Conservation (phyloP, 306 rosid species). For the Sicyos edulis region DNA sequence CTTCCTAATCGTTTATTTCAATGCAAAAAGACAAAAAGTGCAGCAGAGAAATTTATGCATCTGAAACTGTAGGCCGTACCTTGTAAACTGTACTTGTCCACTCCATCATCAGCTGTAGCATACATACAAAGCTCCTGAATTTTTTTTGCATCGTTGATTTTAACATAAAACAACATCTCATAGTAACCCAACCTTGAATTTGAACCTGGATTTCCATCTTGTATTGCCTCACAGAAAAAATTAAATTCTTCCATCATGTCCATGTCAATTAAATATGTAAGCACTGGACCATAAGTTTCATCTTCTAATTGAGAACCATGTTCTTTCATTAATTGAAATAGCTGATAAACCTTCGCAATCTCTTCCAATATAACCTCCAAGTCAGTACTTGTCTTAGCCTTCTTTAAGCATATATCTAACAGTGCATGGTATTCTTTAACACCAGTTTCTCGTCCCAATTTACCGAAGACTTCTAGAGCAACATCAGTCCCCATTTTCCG, state of each 20-base stretch:
- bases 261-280: slow-evolving; percentile 55
- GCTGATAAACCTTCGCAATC: slow-evolving; percentile 42
- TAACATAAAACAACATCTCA: slow-evolving; percentile 69
- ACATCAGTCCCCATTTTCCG: slow-evolving; percentile 43
- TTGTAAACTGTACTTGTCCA: slow-evolving; percentile 37
- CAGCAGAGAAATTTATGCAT: neutral
- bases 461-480: slow-evolving; percentile 42
- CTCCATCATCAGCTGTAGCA: slow-evolving; percentile 35
- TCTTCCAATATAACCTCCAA: slow-evolving; percentile 45
- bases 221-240: slow-evolving; percentile 40
- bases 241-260: slow-evolving; percentile 62
- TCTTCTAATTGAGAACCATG: slow-evolving; percentile 57
- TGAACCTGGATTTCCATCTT: slow-evolving; percentile 44
- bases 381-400: slow-evolving; percentile 45
- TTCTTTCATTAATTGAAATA: slow-evolving; percentile 54
- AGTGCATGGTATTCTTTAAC: slow-evolving; percentile 47
- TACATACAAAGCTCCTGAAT: slow-evolving; percentile 52
- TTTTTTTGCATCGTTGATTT: slow-evolving; percentile 52
- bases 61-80: slow-evolving; percentile 35
- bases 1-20: neutral
- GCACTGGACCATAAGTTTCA: slow-evolving; percentile 56
- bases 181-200: slow-evolving; percentile 60
- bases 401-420: slow-evolving; percentile 44
- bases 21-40: neutral
- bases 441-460: slow-evolving; percentile 52